A percentile compares a stretch with the other conserved stretches of the same genome.
Conservation (phyloP, 352 stramenopile genomes). For the Thraustotheca clavata region DNA sequence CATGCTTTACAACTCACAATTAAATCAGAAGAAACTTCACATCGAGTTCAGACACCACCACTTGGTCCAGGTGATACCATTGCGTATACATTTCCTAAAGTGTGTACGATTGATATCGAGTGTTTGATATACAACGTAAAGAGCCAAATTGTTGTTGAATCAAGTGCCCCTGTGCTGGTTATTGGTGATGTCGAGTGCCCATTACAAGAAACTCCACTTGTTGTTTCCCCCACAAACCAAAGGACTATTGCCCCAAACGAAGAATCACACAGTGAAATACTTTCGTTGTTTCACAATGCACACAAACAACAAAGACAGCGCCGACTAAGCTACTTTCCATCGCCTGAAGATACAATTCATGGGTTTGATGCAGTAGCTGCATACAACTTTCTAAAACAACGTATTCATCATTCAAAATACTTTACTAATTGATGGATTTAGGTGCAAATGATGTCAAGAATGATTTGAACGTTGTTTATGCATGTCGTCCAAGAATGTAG, state of each 20-base stretch:
- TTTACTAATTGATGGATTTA: neutral
- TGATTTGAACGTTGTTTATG: slow-evolving; percentile 15
- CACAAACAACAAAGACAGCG: neutral
- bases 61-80: neutral
- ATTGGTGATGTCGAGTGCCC: slow-evolving; percentile 18
- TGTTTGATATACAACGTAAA: slow-evolving; percentile 11
- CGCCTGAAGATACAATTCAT: neutral
- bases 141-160: neutral
- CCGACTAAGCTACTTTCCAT: slow-evolving; percentile 9
- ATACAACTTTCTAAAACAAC: slow-evolving; percentile 18
- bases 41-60: neutral
- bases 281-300: neutral
- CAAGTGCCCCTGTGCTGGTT: neutral
- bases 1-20: slow-evolving; percentile 6
- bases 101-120: neutral
- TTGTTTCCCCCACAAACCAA: neutral
- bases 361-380: slow-evolving; percentile 14
- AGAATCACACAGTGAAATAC: neutral
- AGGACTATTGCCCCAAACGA: neutral
- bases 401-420: neutral
- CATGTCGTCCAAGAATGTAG: neutral
- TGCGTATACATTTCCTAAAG: neutral
- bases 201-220: neutral
- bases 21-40: neutral
- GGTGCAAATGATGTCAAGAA: slow-evolving; percentile 1